A percentile compares a stretch with the other conserved stretches of the same genome.
These are phyloP conservation scores for Hypoxylon rubiginosum DNA, from an alignment of 2,329 filamentous ascomycete genomes.

Conservation along the genomic window DNA sequence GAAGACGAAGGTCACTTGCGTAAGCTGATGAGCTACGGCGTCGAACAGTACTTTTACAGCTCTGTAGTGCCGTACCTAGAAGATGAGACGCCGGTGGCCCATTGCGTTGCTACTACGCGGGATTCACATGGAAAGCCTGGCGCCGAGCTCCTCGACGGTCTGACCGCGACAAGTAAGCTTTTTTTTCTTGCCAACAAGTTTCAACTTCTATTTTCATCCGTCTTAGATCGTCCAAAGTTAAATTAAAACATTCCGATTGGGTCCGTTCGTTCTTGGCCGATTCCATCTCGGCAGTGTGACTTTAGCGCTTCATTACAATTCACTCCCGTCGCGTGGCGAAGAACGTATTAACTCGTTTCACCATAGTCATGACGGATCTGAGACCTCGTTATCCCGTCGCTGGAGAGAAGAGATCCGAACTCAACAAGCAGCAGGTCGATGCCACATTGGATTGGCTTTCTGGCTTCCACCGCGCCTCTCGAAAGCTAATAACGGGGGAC, in stretches of 20 bases:
- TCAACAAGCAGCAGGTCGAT: conserved; percentile 63
- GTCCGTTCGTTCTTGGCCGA: no score
- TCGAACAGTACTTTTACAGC: conserved; percentile 76
- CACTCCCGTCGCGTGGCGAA: not conserved
- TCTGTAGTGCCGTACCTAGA: conserved; percentile 65
- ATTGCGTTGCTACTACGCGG: conserved; percentile 42
- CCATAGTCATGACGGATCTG: conserved; percentile 67
- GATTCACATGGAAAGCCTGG: conserved; percentile 37
- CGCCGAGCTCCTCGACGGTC: conserved; percentile 49
- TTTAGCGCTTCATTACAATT: no score
- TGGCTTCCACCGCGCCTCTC: conserved; percentile 70
- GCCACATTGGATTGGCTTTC: conserved; percentile 74
- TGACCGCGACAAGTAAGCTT: conserved; percentile 62
- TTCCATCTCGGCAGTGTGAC: no score
- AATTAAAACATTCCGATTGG: no score
- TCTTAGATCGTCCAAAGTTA: no score
- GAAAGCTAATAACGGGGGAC: conserved; percentile 53
- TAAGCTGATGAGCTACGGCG: conserved; percentile 76
- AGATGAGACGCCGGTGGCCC: conserved; percentile 45
- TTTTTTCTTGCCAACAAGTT: not conserved
- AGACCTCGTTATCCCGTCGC: conserved; percentile 66
- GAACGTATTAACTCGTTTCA: conserved; percentile 1
- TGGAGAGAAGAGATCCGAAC: conserved; percentile 64
- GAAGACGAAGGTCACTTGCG: conserved; percentile 72
- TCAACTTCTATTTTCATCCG: not conserved